phyloP scores from a whole-genome alignment of 2,329 filamentous ascomycete species.

The Diaporthe destruens region DNA sequence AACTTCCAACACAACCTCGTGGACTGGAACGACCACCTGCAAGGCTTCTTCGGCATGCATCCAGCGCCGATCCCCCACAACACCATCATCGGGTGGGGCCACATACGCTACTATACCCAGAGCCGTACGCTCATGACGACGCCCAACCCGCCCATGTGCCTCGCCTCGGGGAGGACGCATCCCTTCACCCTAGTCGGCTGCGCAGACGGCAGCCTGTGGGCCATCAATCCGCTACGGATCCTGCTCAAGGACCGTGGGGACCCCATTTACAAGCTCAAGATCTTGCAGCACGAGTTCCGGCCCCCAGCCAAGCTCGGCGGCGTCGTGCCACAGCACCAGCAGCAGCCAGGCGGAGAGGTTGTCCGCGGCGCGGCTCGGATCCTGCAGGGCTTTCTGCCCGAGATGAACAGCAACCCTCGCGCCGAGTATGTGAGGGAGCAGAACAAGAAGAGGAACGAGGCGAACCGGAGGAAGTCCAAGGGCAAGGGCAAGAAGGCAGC shows the following conservation, averaged over 20 bases:
- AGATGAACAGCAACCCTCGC: conserved; percentile 62
- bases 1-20: conserved; percentile 66
- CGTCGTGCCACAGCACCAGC: background rate
- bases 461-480: conserved; percentile 49
- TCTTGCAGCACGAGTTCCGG: conserved; percentile 69
- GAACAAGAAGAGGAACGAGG: conserved; percentile 53
- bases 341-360: conserved; percentile 36
- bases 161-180: conserved; percentile 64
- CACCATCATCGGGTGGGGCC: conserved; percentile 65
- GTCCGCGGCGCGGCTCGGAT: conserved; percentile 64
- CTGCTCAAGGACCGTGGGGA: conserved; percentile 57
- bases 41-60: conserved; percentile 66
- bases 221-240: conserved; percentile 59
- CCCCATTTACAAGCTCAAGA: conserved; percentile 54
- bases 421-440: conserved; percentile 52
- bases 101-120: conserved; percentile 65
- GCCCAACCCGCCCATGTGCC: conserved; percentile 63
- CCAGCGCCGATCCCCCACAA: conserved; percentile 66
- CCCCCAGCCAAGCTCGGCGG: conserved; percentile 46
- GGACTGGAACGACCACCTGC: conserved; percentile 67
- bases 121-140: conserved; percentile 65
- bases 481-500: conserved; percentile 52
- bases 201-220: conserved; percentile 66
- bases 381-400: conserved; percentile 63
- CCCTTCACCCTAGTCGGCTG: conserved; percentile 67